Base-by-base conservation (phyloP, 169 alveolate species). In the Eimeria falciformis region DNA sequence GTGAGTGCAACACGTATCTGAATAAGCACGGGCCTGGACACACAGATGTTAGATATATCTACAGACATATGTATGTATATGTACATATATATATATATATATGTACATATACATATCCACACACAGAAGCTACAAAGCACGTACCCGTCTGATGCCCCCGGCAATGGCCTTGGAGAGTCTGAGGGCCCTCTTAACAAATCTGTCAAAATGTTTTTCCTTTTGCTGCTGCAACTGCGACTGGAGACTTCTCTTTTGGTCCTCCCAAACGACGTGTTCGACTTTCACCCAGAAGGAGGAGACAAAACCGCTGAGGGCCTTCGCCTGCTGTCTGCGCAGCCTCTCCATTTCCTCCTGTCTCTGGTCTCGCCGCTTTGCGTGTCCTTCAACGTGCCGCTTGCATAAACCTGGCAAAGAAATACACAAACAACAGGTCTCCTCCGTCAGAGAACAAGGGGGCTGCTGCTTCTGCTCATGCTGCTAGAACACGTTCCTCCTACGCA, bases 171-270 rank as follows among this genome's bases (percentile, higher is more conserved):
- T 78, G 23, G 88, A 50, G 25, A 46, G 55, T 50, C 33, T 78
- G 23, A 75, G 11, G 3, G 93, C 88, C 68, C 40, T 43, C 50
- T 58, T 55, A 27, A 88, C 93, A 33, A 88, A 68, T 6, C 93
- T 21, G 27, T 88, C 93, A 40, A 88, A 82, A 21, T 73, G 11
- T 56, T 73, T 73, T 25, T 47, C 82, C 81, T 75, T 71, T 81
- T 88, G 69, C 81, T 71, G 88, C 79, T 75, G 93, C 53, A 88
- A 81, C 43, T 88, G 93, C 47, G 68, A n/a, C 93, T 73, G 87
- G 50, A 88, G 79, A 29, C 40, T 9, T 2, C 88, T 62, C 88
- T 88, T 71, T 50, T 88, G 85, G 14, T 82, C 45, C 78, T 73
- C 88, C 93, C 88, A 73, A n/a, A 88, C 87, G 33, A 88, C 17